Percentiles rank a stretch among this genome's conserved stretches.
Conservation (phyloP, 805 yeast species). For the Myxozyma kluyveri region DNA sequence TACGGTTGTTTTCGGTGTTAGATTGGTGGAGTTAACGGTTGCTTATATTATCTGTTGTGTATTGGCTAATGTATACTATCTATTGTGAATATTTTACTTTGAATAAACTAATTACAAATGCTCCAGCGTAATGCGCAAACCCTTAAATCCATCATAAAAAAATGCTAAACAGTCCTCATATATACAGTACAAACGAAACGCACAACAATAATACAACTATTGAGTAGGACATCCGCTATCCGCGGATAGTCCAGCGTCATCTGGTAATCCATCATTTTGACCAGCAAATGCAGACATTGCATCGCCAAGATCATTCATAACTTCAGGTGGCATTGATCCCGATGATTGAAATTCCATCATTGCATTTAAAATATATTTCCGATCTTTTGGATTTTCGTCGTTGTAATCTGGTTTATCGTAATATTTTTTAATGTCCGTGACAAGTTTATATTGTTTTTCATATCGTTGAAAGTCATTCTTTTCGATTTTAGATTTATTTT, state of each 20-base stretch:
- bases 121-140: no score
- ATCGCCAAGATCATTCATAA: constrained; percentile 50
- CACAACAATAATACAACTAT: background rate
- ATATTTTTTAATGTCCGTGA: constrained; percentile 57
- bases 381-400: constrained; percentile 46
- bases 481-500: constrained; percentile 47
- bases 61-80: no score
- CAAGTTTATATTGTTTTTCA: constrained; percentile 58
- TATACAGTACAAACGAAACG: no score
- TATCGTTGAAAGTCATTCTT: constrained; percentile 54
- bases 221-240: background rate
- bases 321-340: constrained; percentile 78
- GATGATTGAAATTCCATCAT: constrained; percentile 63
- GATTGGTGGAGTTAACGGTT: no score
- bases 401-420: constrained; percentile 66
- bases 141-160: no score
- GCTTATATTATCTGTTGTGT: no score
- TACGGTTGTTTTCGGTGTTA: no score
- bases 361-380: constrained; percentile 53
- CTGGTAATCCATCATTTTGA: background rate
- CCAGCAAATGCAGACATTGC: background rate
- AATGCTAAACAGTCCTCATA: no score
- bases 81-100: no score
- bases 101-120: no score
- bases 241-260: background rate